Conservation (phyloP, 257 asterid genomes). For the Orobanche coerulescens region DNA sequence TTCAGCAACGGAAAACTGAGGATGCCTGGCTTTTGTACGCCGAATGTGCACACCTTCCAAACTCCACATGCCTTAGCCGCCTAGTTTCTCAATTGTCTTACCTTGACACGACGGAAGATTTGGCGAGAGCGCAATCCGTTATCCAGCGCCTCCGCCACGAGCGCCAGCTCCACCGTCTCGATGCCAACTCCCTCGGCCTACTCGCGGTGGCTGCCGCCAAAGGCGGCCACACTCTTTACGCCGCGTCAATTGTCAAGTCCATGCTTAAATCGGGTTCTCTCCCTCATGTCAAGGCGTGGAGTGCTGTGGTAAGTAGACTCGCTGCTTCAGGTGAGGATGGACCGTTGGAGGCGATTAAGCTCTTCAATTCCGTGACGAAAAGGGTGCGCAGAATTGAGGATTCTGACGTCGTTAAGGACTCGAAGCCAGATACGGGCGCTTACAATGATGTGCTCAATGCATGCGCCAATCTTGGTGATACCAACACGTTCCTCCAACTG, state of each 20-base stretch:
- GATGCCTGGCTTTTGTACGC: conserved; percentile 73
- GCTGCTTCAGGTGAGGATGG: conserved; percentile 75
- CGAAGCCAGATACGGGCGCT: conserved; percentile 79
- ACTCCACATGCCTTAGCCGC: conserved; percentile 85
- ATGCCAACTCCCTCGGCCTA: conserved; percentile 87
- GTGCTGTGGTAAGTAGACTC: conserved; percentile 78
- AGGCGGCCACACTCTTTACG: conserved; percentile 79
- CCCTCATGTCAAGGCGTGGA: conserved; percentile 96
- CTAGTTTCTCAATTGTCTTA: conserved; percentile 71
- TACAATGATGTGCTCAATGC: conserved; percentile 89
- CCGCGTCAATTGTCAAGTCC: conserved; percentile 70
- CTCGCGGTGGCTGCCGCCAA: conserved; percentile 89
- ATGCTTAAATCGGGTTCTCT: conserved; percentile 88
- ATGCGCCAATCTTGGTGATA: conserved; percentile 72
- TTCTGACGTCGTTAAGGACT: conserved; percentile 41
- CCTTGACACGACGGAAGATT: conserved; percentile 51
- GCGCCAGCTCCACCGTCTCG: conserved; percentile 82
- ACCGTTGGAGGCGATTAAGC: conserved; percentile 58
- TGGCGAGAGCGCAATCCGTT: conserved; percentile 70
- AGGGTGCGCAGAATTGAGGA: conserved; percentile 47
- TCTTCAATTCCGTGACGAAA: conserved; percentile 45
- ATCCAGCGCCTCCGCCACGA: conserved; percentile 76
- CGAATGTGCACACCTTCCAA: conserved; percentile 50
- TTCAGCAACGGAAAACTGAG: conserved; percentile 72
- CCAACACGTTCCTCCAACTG: conserved; percentile 52